Evolutionary conservation across 108 stramenopile species (phyloP), one percentile per base, ranked within the genome.

Genomic region (Asterionellopsis glacialis): DNA sequence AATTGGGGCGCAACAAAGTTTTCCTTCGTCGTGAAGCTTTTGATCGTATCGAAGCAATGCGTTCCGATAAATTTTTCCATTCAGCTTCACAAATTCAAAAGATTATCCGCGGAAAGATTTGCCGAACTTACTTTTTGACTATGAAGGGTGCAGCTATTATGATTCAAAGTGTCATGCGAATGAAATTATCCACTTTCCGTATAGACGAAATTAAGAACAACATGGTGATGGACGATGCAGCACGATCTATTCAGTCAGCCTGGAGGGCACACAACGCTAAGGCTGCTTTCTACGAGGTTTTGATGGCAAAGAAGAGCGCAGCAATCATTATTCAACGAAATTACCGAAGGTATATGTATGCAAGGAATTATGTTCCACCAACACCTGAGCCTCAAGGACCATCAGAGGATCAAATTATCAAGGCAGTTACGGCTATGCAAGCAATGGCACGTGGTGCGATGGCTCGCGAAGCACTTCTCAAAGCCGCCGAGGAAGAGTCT

Each of bases 1-100:
- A 96, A 61, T 75, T 96, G 5, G 95, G 95, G 16, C 68, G 79
- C n/a, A 92, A 87, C 45, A 93, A 93, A 58, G 91, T 96, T 0
- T 96, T 96, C 61, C 65, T 96, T 25, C 88, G 91, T 21, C 85
- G 91, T 38, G 82, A 85, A 56, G 91, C 91, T 22, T 92, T 94
- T 64, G 95, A 96, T 59, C 68, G 83, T 2, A 83, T 96, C 24
- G 95, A 96, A 69, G 63, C 69, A 21, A 28, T 86, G 54, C 75
- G 88, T 0, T 73, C 84, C 9, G 85, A 76, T 60, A 80, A 77
- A 55, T 87, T 91, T 55, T 81, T 73, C 57, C 72, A 65, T 33
- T 73, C 79, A 24, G 89, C 84, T 15, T 50, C 72, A 11, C 54
- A 62, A 13, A 91, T 91, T 54, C 90, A 91, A 63, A 84, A 79